phyloP scores from a whole-genome alignment of 1,139 yeast species.

The Pneumocystis jirovecii region DNA sequence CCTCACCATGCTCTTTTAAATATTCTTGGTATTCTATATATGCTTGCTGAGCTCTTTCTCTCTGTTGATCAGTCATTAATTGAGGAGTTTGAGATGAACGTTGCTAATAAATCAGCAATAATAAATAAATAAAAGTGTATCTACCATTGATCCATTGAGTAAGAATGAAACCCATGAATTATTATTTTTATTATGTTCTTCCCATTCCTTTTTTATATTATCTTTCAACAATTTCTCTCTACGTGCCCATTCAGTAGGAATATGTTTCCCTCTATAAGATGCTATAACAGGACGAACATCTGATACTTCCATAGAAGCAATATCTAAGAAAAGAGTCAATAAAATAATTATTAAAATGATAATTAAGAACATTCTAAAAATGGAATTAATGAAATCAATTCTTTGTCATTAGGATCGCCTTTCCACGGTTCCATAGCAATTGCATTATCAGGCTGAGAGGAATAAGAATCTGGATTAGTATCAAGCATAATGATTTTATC shows the following conservation, averaged over 20 bases:
- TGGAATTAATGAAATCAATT: slow-evolving; percentile 66
- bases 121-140: neutral
- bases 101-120: neutral
- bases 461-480: slow-evolving; percentile 54
- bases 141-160: neutral
- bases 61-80: slow-evolving; percentile 79
- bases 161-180: neutral
- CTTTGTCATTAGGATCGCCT: slow-evolving; percentile 66
- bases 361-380: slow-evolving; percentile 54
- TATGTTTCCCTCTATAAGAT: slow-evolving; percentile 48
- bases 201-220: slow-evolving; percentile 55
- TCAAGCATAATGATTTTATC: slow-evolving; percentile 69
- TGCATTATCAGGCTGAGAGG: slow-evolving; percentile 85
- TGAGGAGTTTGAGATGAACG: slow-evolving; percentile 33
- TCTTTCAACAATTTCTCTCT: slow-evolving; percentile 66
- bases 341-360: neutral
- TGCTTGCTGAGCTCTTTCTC: slow-evolving; percentile 87
- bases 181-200: slow-evolving; percentile 21
- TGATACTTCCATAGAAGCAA: slow-evolving; percentile 78
- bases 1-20: slow-evolving; percentile 77
- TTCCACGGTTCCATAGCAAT: slow-evolving; percentile 73
- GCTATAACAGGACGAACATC: slow-evolving; percentile 81
- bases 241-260: slow-evolving; percentile 64
- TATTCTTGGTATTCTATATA: slow-evolving; percentile 71
- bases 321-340: slow-evolving; percentile 12